A percentile compares a stretch with the other conserved stretches of the same genome.
phyloP scores from a whole-genome alignment of 192 early-diverging fungal species.

The Podila epigama region DNA sequence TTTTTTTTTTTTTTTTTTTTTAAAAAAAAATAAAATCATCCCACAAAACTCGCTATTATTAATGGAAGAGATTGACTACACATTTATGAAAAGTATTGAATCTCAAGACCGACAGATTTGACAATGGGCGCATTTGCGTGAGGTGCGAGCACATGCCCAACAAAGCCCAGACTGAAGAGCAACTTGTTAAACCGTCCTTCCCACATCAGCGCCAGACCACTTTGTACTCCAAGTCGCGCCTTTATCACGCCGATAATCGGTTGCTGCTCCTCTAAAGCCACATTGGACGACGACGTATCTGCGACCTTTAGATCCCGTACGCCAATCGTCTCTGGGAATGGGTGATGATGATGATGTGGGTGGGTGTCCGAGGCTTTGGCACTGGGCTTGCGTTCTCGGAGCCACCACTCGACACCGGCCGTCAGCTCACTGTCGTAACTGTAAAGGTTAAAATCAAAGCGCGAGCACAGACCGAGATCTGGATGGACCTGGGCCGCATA shows the following conservation, averaged over 20 bases:
- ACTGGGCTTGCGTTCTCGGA: slow-evolving; percentile 34
- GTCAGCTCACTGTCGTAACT: slow-evolving; percentile 90
- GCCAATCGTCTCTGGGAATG: slow-evolving; percentile 26
- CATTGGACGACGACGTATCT: slow-evolving; percentile 39
- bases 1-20: too few relatives aligned
- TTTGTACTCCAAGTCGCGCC: slow-evolving; percentile 35
- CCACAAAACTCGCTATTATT: too few relatives aligned
- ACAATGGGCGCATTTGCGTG: slow-evolving; percentile 56
- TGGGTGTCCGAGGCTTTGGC: slow-evolving; percentile 8
- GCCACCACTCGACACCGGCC: slow-evolving; percentile 85
- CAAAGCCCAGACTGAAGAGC: slow-evolving; percentile 73
- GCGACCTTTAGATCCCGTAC: slow-evolving; percentile 9
- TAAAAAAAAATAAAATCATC: not conserved
- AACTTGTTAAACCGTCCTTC: slow-evolving; percentile 72
- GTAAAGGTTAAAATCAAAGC: slow-evolving; percentile 93
- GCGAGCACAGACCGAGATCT: slow-evolving; percentile 74
- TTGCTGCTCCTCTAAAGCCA: slow-evolving; percentile 25
- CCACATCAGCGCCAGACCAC: slow-evolving; percentile 75
- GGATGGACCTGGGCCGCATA: slow-evolving; percentile 83
- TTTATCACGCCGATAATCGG: slow-evolving; percentile 39
- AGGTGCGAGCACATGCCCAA: slow-evolving; percentile 61
- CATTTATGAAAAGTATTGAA: slow-evolving; percentile 64
- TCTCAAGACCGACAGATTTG: slow-evolving; percentile 60
- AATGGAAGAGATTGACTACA: too few relatives aligned
- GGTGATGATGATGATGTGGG: not conserved